phyloP scores from a whole-genome alignment of 1,284 basidiomycete species.

The Trametes polyzona region DNA sequence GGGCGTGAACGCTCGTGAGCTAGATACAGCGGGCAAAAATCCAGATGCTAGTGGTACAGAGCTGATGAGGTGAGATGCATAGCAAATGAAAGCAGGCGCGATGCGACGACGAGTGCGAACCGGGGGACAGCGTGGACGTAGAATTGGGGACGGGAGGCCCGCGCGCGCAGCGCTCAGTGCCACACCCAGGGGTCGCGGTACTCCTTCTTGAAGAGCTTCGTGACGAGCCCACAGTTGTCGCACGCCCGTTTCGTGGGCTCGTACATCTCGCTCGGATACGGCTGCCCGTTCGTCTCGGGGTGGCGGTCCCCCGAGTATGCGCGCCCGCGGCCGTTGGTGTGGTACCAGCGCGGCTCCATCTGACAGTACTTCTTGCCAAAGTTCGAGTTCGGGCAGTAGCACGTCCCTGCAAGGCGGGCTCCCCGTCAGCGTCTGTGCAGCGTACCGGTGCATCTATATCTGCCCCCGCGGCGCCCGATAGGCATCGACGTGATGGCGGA shows the following conservation, averaged over 20 bases:
- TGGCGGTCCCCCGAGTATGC: slow-evolving; percentile 41
- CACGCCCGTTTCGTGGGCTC: slow-evolving; percentile 37
- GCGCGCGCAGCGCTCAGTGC: slow-evolving; percentile 10
- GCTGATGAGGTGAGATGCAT: slow-evolving; percentile 4
- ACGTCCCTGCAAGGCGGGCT: slow-evolving; percentile 36
- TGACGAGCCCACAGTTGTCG: slow-evolving; percentile 39
- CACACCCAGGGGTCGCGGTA: slow-evolving; percentile 27
- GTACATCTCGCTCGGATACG: slow-evolving; percentile 34
- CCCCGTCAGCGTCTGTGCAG: slow-evolving; percentile 14
- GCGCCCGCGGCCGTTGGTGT: slow-evolving; percentile 36
- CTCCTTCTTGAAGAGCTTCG: slow-evolving; percentile 34
- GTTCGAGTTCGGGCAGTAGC: slow-evolving; percentile 42
- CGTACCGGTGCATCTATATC: neutral
- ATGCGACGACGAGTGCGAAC: neutral
- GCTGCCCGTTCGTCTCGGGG: slow-evolving; percentile 29
- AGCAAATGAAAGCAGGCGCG: slow-evolving; percentile 13
- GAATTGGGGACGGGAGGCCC: neutral
- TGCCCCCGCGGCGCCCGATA: neutral
- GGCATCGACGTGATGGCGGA: too few species aligned
- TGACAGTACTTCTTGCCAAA: slow-evolving; percentile 42
- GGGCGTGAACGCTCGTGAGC: slow-evolving; percentile 15
- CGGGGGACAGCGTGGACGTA: neutral
- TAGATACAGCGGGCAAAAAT: slow-evolving; percentile 10
- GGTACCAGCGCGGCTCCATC: slow-evolving; percentile 38
- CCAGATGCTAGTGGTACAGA: slow-evolving; percentile 18